Conservation (phyloP, 2,329 filamentous ascomycete species). For the Aspergillus versicolor region DNA sequence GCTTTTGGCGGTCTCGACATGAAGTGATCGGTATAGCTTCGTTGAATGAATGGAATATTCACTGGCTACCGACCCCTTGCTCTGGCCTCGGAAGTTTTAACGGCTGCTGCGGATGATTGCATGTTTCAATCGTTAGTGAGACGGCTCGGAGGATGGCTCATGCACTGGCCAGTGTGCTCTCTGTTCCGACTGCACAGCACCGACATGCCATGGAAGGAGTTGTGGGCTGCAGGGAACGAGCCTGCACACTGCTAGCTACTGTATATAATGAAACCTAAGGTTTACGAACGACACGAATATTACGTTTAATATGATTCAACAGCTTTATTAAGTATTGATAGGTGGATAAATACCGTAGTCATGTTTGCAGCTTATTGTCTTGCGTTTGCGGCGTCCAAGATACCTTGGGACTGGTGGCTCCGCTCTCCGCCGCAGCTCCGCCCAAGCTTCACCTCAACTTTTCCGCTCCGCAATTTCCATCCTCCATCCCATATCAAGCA, state of each 20-base stretch:
- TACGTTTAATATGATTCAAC: neutral
- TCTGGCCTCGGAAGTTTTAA: neutral
- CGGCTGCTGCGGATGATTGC: neutral
- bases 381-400: no score
- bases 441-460: constrained; percentile 14
- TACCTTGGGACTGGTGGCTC: neutral
- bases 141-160: neutral
- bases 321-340: neutral
- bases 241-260: neutral
- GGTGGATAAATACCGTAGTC: neutral
- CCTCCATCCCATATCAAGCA: neutral
- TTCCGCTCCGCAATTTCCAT: constrained; percentile 9
- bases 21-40: constrained; percentile 30
- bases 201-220: neutral
- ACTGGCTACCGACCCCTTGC: neutral
- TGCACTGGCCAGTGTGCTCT: neutral
- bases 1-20: constrained; percentile 52
- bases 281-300: neutral
- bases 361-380: no score
- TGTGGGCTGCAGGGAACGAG: neutral
- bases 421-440: constrained; percentile 8
- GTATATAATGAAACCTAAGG: neutral
- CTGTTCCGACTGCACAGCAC: neutral
- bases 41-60: neutral
- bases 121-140: neutral